Percentiles rank a stretch among this genome's conserved stretches.
phyloP scores from a whole-genome alignment of 1,284 basidiomycete genomes.

The Rhodotorula sp. region DNA sequence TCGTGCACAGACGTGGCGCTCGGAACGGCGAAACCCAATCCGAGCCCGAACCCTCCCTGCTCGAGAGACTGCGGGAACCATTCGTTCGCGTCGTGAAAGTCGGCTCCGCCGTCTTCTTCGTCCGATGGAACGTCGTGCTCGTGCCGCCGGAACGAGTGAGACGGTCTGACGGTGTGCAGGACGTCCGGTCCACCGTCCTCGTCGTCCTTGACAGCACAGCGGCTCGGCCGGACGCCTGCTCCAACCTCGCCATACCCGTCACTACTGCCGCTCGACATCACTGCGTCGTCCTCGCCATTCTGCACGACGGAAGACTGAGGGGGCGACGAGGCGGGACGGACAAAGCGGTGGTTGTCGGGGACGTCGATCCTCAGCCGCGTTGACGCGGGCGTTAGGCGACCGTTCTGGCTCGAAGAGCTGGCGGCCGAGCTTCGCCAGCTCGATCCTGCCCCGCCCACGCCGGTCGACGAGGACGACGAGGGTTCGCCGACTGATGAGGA shows the following conservation, averaged over 20 bases:
- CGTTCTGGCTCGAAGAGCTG: not conserved
- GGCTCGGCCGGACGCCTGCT: not conserved
- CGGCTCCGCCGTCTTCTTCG: not conserved
- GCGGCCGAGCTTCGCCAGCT: too few species aligned
- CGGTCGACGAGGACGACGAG: not conserved
- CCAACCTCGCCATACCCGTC: not conserved
- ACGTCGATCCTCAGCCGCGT: not conserved
- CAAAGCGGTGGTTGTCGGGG: conserved; percentile 1
- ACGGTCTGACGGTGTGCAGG: not conserved
- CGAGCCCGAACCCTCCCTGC: not conserved
- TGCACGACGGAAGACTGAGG: not conserved
- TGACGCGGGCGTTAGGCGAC: not conserved
- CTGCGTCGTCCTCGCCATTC: not conserved
- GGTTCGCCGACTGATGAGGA: not conserved
- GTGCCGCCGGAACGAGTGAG: not conserved
- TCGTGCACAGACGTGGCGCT: too few species aligned
- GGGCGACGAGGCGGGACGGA: not conserved
- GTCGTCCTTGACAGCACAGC: too few species aligned
- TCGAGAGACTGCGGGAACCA: not conserved
- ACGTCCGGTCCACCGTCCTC: not conserved
- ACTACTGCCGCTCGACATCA: not conserved
- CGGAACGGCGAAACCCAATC: not conserved
- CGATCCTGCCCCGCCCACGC: too few species aligned
- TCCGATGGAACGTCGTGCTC: not conserved
- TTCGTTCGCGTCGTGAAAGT: not conserved